phyloP scores from a whole-genome alignment of 2,329 filamentous ascomycete species.

The Aspergillus ochraceoroseus region DNA sequence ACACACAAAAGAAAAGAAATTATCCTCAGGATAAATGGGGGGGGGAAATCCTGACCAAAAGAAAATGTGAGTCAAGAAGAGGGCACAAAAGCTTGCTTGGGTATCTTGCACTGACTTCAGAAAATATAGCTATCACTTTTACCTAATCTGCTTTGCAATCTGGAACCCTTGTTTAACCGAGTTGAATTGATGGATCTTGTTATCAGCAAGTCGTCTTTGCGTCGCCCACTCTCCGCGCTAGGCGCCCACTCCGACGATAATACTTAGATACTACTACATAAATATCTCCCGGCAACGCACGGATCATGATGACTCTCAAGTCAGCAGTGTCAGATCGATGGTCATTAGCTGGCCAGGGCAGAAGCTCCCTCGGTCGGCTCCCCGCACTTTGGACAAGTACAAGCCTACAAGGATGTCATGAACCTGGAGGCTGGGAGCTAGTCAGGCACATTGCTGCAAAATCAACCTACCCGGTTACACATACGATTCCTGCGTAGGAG shows the following conservation, averaged over 20 bases:
- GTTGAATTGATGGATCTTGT: constrained; percentile 10
- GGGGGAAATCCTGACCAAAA: too few species aligned
- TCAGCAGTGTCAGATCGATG: background rate
- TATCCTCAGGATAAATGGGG: too few species aligned
- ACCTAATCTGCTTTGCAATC: constrained; percentile 19
- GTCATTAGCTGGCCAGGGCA: too few species aligned
- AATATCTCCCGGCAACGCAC: too few species aligned
- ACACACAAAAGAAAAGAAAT: constrained; percentile 1
- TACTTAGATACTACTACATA: too few species aligned
- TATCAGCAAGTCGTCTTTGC: constrained; percentile 23
- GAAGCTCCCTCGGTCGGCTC: constrained; percentile 3
- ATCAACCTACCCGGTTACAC: constrained; percentile 9
- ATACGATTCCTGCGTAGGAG: constrained; percentile 8
- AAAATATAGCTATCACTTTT: too few species aligned
- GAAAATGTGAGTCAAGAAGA: constrained; percentile 6
- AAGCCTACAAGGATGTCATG: constrained; percentile 13
- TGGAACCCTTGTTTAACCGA: constrained; percentile 19
- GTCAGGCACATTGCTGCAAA: constrained; percentile 15
- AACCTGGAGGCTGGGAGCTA: constrained; percentile 16
- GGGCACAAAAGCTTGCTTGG: constrained; percentile 7
- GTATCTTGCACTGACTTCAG: constrained; percentile 1
- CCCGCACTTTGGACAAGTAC: constrained; percentile 11
- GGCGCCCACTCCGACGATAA: constrained; percentile 22
- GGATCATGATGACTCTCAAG: too few species aligned
- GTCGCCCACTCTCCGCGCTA: constrained; percentile 29